phyloP scores from a whole-genome alignment of 2,329 filamentous ascomycete genomes.

The Cordyceps militaris region DNA sequence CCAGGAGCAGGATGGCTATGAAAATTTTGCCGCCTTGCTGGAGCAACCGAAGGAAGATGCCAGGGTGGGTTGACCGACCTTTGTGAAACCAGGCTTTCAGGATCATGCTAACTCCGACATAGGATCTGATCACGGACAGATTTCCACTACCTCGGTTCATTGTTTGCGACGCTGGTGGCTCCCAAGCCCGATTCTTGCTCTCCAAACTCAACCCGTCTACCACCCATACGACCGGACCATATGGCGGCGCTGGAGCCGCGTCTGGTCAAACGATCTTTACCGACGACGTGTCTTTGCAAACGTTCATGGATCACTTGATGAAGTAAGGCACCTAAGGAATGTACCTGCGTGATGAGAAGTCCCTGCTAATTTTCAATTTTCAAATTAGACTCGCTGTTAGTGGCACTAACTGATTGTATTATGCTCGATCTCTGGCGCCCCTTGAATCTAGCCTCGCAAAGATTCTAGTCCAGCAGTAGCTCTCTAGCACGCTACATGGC shows the following conservation, averaged over 20 bases:
- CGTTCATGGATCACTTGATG: slow-evolving; percentile 99
- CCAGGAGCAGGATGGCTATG: slow-evolving; percentile 95
- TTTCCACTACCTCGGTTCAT: slow-evolving; percentile 99
- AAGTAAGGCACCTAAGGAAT: slow-evolving; percentile 66
- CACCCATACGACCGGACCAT: slow-evolving; percentile 88
- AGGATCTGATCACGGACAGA: slow-evolving; percentile 94
- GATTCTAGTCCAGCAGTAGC: background rate
- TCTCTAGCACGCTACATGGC: background rate
- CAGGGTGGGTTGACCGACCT: slow-evolving; percentile 53
- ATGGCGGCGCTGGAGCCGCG: slow-evolving; percentile 77
- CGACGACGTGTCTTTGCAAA: slow-evolving; percentile 94
- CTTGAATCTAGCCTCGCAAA: background rate
- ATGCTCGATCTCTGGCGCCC: background rate
- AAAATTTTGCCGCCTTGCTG: slow-evolving; percentile 83
- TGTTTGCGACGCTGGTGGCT: slow-evolving; percentile 96
- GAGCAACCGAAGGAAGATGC: slow-evolving; percentile 96
- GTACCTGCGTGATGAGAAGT: background rate
- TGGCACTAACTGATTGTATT: slow-evolving; percentile 44
- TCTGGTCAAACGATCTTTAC: slow-evolving; percentile 98
- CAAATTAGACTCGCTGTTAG: slow-evolving; percentile 52
- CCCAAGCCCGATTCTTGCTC: slow-evolving; percentile 91
- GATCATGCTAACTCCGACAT: slow-evolving; percentile 20
- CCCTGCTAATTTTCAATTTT: slow-evolving; percentile 13
- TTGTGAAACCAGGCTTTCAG: background rate
- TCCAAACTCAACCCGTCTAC: slow-evolving; percentile 97